Conservation (phyloP, 495 filamentous ascomycete genomes). For the Xylona heveae region DNA sequence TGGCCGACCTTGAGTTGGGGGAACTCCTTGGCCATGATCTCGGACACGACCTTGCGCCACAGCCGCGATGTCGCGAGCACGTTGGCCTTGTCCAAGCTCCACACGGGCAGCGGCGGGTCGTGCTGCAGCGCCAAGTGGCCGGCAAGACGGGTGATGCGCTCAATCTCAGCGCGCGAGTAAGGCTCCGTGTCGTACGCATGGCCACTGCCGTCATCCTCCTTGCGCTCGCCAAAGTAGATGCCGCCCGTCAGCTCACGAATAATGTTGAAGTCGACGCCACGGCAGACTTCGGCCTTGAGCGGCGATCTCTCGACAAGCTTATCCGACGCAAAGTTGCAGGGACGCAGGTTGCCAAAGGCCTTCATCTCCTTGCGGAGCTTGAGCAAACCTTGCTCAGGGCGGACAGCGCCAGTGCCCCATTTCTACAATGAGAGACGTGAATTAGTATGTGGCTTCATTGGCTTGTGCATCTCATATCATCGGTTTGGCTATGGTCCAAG, state of each 20-base stretch:
- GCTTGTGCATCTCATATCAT: too few relatives aligned
- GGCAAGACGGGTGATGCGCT: constrained; percentile 70
- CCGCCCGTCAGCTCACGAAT: constrained; percentile 88
- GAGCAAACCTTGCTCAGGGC: constrained; percentile 89
- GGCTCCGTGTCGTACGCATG: constrained; percentile 75
- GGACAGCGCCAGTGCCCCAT: constrained; percentile 83
- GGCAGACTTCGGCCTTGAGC: constrained; percentile 68
- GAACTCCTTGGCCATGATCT: constrained; percentile 71
- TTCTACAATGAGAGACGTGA: too few relatives aligned
- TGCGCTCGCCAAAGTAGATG: constrained; percentile 91
- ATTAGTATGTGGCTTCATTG: neutral
- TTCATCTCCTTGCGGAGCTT: constrained; percentile 81
- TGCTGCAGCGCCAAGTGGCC: constrained; percentile 62
- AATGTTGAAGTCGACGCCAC: constrained; percentile 82
- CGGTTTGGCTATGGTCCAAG: too few relatives aligned
- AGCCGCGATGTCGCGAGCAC: constrained; percentile 77
- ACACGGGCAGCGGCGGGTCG: constrained; percentile 64
- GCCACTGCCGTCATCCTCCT: constrained; percentile 63
- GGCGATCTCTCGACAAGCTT: constrained; percentile 73
- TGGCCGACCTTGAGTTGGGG: constrained; percentile 67
- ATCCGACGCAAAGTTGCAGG: constrained; percentile 90
- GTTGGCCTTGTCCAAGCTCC: constrained; percentile 92
- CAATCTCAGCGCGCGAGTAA: constrained; percentile 73
- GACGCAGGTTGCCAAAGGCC: constrained; percentile 92
- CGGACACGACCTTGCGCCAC: constrained; percentile 74